These are phyloP conservation scores for Saccharomyces hybrid DNA, from an alignment of 1,139 yeast species.

Conservation along the genomic window DNA sequence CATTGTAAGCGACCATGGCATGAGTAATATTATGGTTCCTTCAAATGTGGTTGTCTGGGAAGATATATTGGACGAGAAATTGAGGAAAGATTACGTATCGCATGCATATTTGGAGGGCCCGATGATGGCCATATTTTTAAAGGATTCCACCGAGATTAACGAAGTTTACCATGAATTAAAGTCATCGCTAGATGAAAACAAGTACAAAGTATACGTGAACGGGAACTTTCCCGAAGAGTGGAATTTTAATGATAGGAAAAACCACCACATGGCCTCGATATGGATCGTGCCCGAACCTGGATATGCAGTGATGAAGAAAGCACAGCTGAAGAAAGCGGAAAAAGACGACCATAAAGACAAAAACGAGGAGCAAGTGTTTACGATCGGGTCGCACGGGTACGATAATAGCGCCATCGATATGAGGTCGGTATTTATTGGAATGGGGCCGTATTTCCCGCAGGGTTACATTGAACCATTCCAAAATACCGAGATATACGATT, in stretches of 20 bases:
- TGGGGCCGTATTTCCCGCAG: constrained; percentile 68
- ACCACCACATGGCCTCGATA: constrained; percentile 53
- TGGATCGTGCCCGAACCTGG: constrained; percentile 84
- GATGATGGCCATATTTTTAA: constrained; percentile 1
- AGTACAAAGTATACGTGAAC: constrained; percentile 43
- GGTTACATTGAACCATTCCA: constrained; percentile 51
- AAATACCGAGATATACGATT: constrained; percentile 65
- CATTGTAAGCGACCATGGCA: constrained; percentile 85
- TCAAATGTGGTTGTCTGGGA: constrained; percentile 4
- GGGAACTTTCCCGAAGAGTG: constrained; percentile 59
- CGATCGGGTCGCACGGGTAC: constrained; percentile 77
- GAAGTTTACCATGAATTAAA: constrained; percentile 12
- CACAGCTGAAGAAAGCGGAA: constrained; percentile 44
- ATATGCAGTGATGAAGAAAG: constrained; percentile 61
- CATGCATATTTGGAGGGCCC: constrained; percentile 6
- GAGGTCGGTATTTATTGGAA: constrained; percentile 74
- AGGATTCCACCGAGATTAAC: constrained; percentile 6
- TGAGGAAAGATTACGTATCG: constrained; percentile 2
- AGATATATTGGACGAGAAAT: constrained; percentile 4
- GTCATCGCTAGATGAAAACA: constrained; percentile 15
- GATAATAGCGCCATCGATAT: constrained; percentile 66
- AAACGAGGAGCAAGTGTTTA: neutral
- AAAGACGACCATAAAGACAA: constrained; percentile 33
- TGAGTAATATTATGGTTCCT: constrained; percentile 33
- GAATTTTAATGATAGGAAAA: constrained; percentile 44